These are phyloP conservation scores for Populus simonii DNA, from an alignment of 345 rosid genomes.

Conservation along the genomic window DNA sequence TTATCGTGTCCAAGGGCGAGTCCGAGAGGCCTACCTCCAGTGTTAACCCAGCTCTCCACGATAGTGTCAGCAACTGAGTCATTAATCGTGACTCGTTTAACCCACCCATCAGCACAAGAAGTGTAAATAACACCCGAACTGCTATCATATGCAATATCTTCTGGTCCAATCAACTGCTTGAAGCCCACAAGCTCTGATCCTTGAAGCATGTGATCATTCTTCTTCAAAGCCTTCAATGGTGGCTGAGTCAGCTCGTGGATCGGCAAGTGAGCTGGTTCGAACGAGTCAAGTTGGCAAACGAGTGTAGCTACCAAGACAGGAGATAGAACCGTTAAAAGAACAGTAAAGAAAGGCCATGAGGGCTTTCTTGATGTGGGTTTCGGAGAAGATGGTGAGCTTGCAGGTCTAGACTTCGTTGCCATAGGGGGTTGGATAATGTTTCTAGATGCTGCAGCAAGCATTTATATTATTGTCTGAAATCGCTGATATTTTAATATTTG, in stretches of 20 bases:
- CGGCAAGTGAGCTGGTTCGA: conserved; percentile 54
- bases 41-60: conserved; percentile 60
- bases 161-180: conserved; percentile 47
- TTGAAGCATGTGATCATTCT: conserved; percentile 32
- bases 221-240: conserved; percentile 15
- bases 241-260: conserved; percentile 27
- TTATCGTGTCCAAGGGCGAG: conserved; percentile 42
- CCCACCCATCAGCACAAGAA: conserved; percentile 76
- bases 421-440: too few species aligned
- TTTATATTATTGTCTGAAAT: too few species aligned
- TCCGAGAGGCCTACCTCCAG: conserved; percentile 88
- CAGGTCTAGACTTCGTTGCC: too few species aligned
- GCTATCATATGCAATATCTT: conserved; percentile 54
- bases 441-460: too few species aligned
- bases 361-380: neutral
- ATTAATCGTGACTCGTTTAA: conserved; percentile 54
- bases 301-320: conserved; percentile 38
- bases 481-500: too few species aligned
- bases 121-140: conserved; percentile 46
- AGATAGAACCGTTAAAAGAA: neutral
- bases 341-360: neutral
- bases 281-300: conserved; percentile 44
- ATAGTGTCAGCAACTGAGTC: conserved; percentile 37
- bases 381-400: too few species aligned
- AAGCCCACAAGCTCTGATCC: conserved; percentile 50